Base-by-base conservation (phyloP, 2,329 filamentous ascomycete species). In the Amauroascus verrucosus region DNA sequence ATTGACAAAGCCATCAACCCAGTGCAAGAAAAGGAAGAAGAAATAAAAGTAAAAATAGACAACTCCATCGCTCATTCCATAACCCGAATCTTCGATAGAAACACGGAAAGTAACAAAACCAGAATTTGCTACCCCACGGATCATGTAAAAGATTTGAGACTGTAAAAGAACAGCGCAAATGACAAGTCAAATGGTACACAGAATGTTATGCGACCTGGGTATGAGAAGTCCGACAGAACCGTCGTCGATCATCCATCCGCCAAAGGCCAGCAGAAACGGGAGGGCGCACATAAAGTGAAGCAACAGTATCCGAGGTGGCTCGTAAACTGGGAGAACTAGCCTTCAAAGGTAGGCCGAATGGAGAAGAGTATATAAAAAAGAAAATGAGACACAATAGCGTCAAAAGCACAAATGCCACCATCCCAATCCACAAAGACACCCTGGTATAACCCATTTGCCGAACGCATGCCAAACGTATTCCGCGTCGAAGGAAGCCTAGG, bases 131-230 rank as follows among this genome's bases (percentile, higher is more conserved):
- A 37, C 45, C 33, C 32, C 46, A 37, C 33, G 32, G 16, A 20
- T 32, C 43, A 28, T 6, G 9, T 4, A 47, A 48, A 48, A 14
- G 30, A 48, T n/a, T 37, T 40, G 33, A 37, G 33, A 28, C 20
- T 28, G n/a, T 6, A 18, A 47, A 35, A 45, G 13, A 20, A 45
- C 24, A 26, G 20, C 22, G 16, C 20, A 44, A 44, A 44, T 13
- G 14, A 20, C 30, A 33, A 32, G n/a, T 35, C 45, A 47, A 47
- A 37, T 47, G 45, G 45, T 47, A 47, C 30, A 47, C 45, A 47
- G 30, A 47, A 47, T 13, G 45, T 24, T 35, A 47, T 35, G 30
- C n/a, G 30, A 26, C 13, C 30, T 16, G 14, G 14, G 16, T 47
- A 18, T 35, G 30, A n/a, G 28, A 47, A 22, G 45, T 6, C 9